phyloP scores from a whole-genome alignment of 129 eudicot genomes.

The Flaveria sonorensis region DNA sequence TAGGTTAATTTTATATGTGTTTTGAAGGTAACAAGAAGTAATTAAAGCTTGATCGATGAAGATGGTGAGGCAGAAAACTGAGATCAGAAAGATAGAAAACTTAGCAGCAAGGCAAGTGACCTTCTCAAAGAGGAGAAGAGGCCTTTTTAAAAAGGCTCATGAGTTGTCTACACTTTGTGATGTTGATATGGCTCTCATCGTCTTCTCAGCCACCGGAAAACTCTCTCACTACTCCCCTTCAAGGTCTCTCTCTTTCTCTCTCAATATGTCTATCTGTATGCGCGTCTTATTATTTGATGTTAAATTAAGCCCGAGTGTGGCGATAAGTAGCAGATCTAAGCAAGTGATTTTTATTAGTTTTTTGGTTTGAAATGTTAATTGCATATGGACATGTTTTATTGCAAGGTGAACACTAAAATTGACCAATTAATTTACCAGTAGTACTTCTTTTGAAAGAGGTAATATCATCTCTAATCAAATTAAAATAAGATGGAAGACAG shows the following conservation, averaged over 20 bases:
- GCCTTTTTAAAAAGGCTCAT: constrained; percentile 45
- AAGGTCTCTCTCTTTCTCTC: constrained; percentile 30
- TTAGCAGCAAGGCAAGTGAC: constrained; percentile 47
- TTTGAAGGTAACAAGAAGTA: background rate
- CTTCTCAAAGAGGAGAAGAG: constrained; percentile 47
- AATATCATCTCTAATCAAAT: constrained; percentile 5
- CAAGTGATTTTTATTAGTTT: background rate
- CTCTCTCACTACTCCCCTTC: constrained; percentile 41
- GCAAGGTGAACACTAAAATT: background rate
- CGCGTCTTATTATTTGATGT: background rate
- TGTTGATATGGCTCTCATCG: constrained; percentile 45
- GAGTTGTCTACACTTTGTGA: constrained; percentile 46
- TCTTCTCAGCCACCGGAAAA: constrained; percentile 46
- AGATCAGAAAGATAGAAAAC: constrained; percentile 47
- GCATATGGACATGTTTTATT: no score
- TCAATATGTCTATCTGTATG: background rate
- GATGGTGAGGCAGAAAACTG: constrained; percentile 48
- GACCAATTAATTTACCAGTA: background rate
- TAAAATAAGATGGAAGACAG: constrained; percentile 13
- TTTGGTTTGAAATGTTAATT: no score
- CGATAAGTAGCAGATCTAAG: constrained; percentile 34
- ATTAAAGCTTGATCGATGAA: constrained; percentile 16
- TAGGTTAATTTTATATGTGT: background rate
- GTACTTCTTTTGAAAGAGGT: constrained; percentile 29
- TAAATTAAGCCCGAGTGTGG: background rate